Conservation (phyloP, 768 basidiomycete genomes). For the Agrocybe chaxingu region DNA sequence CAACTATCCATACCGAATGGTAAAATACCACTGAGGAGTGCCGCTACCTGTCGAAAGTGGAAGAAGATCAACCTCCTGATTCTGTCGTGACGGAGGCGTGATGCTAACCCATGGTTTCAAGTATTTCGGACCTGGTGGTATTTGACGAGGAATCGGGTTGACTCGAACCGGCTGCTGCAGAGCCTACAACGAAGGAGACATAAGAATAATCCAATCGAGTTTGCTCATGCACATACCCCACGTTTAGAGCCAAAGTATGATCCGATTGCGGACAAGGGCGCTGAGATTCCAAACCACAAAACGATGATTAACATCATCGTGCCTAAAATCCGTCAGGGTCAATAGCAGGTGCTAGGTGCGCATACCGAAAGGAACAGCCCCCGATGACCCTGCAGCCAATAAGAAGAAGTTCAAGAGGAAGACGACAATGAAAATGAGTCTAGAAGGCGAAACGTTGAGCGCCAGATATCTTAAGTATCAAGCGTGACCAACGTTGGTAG, state of each 20-base stretch:
- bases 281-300: constrained; percentile 93
- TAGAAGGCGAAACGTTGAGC: constrained; percentile 24
- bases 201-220: constrained; percentile 1
- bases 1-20: constrained; percentile 70
- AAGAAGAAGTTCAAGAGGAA: constrained; percentile 93
- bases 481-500: constrained; percentile 70
- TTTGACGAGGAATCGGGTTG: constrained; percentile 94
- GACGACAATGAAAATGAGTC: constrained; percentile 78
- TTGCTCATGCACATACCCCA: constrained; percentile 51
- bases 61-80: constrained; percentile 3
- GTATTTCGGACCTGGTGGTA: constrained; percentile 85
- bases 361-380: constrained; percentile 92
- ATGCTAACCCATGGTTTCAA: constrained; percentile 69
- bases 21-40: constrained; percentile 84
- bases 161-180: constrained; percentile 84
- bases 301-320: constrained; percentile 83
- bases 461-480: not conserved
- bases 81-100: not conserved
- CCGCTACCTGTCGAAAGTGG: constrained; percentile 46
- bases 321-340: constrained; percentile 34
- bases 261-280: constrained; percentile 83
- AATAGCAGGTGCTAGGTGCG: not conserved
- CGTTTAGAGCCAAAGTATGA: constrained; percentile 84
- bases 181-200: constrained; percentile 36
- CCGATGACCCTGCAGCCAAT: constrained; percentile 80